phyloP scores from a whole-genome alignment of 2,329 filamentous ascomycete genomes.

The Zopfia rhizophila region DNA sequence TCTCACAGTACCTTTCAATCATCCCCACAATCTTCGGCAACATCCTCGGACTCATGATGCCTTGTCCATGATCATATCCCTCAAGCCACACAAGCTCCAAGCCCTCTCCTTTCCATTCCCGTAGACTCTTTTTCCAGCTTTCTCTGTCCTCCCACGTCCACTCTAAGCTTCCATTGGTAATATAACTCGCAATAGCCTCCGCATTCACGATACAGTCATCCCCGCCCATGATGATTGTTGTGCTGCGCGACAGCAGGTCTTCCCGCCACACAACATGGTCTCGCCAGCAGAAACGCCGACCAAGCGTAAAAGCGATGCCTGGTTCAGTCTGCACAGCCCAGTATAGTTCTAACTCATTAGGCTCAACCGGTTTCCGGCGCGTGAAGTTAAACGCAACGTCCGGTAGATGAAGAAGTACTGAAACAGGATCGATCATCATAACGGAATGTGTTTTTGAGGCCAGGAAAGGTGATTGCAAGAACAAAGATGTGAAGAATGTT shows the following conservation, averaged over 20 bases:
- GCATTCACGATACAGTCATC: conserved; percentile 72
- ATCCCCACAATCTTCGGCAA: conserved; percentile 11
- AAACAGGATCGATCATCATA: conserved; percentile 69
- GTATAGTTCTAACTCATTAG: conserved; percentile 73
- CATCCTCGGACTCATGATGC: conserved; percentile 8
- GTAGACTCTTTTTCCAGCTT: conserved; percentile 31
- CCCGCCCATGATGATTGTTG: conserved; percentile 67
- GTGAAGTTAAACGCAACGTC: conserved; percentile 74
- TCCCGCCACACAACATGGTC: conserved; percentile 75
- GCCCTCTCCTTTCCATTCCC: conserved; percentile 49
- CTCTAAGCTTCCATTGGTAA: conserved; percentile 46
- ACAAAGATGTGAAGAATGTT: conserved; percentile 67
- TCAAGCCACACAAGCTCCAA: conserved; percentile 69
- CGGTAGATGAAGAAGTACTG: conserved; percentile 71
- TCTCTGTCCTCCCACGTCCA: conserved; percentile 18
- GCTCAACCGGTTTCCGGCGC: conserved; percentile 35
- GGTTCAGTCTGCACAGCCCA: conserved; percentile 74
- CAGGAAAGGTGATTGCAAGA: conserved; percentile 62
- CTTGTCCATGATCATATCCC: conserved; percentile 70
- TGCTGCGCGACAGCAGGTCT: conserved; percentile 59
- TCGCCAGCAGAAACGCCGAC: conserved; percentile 73
- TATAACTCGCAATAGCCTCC: conserved; percentile 64
- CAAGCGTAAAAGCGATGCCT: conserved; percentile 70
- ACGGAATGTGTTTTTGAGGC: conserved; percentile 55
- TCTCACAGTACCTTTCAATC: conserved; percentile 16